A percentile compares a stretch with the other conserved stretches of the same genome.
Evolutionary conservation across 2,329 filamentous ascomycete genomes (phyloP).

Genomic region (Mycocentrospora acerina): DNA sequence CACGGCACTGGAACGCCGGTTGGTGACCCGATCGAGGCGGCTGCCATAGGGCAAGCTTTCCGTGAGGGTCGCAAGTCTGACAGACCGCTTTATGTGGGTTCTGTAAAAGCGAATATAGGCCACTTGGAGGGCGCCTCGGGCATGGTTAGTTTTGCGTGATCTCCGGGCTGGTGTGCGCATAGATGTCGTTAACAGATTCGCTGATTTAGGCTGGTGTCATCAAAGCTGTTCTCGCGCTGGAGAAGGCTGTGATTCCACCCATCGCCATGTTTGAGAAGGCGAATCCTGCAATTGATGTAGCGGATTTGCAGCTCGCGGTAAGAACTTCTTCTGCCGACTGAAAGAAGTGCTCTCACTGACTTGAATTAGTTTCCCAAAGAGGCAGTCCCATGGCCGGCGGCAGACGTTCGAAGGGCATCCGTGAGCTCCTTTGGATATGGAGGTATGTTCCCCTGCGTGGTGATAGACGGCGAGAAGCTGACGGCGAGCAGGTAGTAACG

Average conservation of each 20-base stretch:
- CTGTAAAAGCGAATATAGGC: constrained; percentile 36
- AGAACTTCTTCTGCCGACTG: too few relatives aligned
- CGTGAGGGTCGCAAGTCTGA: constrained; percentile 17
- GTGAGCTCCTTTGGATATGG: constrained; percentile 17
- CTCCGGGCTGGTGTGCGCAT: too few relatives aligned
- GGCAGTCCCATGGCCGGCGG: constrained; percentile 6
- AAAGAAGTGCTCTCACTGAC: too few relatives aligned
- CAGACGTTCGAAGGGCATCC: constrained; percentile 5
- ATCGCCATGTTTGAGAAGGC: constrained; percentile 9
- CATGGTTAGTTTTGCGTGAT: neutral
- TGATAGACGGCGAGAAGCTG: too few relatives aligned
- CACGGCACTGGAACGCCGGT: constrained; percentile 58
- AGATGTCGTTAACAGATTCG: too few relatives aligned
- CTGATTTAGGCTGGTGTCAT: too few relatives aligned
- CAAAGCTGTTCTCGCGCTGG: constrained; percentile 45
- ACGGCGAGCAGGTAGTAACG: too few relatives aligned
- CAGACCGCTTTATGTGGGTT: constrained; percentile 28
- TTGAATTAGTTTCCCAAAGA: constrained; percentile 11
- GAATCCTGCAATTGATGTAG: neutral
- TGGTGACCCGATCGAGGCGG: constrained; percentile 34
- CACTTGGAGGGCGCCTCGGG: constrained; percentile 35
- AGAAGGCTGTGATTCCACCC: constrained; percentile 40
- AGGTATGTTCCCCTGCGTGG: too few relatives aligned
- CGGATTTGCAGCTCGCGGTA: too few relatives aligned
- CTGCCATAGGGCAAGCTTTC: constrained; percentile 26